Percentiles rank a stretch among this genome's conserved stretches.
Evolutionary conservation across 495 filamentous ascomycete species (phyloP).

Genomic region (Penicillium arizonense): DNA sequence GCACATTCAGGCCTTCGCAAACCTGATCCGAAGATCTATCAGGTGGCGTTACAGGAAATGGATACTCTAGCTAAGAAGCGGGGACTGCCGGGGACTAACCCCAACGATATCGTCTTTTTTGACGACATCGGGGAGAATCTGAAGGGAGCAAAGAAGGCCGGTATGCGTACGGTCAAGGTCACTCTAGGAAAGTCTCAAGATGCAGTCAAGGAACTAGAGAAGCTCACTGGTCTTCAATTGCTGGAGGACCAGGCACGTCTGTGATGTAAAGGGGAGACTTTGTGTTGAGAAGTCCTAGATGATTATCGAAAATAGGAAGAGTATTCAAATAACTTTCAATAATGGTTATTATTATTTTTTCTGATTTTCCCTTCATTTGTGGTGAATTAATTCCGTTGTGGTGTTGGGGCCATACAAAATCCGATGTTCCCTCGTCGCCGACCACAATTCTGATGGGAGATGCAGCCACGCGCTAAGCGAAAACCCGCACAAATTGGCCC

Average conservation of each 20-base stretch:
- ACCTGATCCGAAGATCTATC: constrained; percentile 79
- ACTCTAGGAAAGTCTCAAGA: constrained; percentile 71
- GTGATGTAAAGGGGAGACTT: constrained; percentile 12
- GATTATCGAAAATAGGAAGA: not conserved
- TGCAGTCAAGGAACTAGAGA: constrained; percentile 70
- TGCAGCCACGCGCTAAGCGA: constrained; percentile 49
- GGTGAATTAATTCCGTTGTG: not conserved
- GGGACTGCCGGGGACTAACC: constrained; percentile 53
- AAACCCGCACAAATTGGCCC: constrained; percentile 42
- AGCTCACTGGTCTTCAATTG: constrained; percentile 54
- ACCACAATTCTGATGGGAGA: constrained; percentile 39
- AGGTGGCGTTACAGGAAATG: constrained; percentile 64
- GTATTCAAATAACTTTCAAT: too few species aligned
- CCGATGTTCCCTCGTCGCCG: constrained; percentile 35
- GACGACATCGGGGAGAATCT: constrained; percentile 97
- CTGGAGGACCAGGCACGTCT: constrained; percentile 47
- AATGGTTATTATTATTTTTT: not conserved
- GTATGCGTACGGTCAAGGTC: constrained; percentile 84
- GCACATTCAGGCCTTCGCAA: constrained; percentile 89
- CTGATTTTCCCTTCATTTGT: constrained; percentile 2
- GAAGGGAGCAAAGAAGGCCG: constrained; percentile 70
- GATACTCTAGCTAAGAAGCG: constrained; percentile 55
- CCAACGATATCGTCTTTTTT: constrained; percentile 78
- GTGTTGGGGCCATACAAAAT: not conserved
- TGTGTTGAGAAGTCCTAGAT: not conserved